Conservation (phyloP, 2,329 filamentous ascomycete species). For the Monilinia laxa region DNA sequence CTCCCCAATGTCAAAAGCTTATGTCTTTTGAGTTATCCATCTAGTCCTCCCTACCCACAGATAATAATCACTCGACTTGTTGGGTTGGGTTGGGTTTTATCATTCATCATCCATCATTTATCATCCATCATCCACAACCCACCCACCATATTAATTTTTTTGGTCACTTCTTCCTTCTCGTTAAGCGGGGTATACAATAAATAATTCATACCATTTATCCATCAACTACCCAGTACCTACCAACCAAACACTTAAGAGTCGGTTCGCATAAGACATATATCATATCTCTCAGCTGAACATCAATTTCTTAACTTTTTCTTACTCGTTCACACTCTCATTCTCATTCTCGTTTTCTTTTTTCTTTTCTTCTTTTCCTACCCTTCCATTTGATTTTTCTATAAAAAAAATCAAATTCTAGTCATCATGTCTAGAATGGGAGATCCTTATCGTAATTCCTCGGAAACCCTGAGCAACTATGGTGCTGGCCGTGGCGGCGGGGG, state of each 20-base stretch:
- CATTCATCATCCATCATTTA: no score
- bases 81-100: no score
- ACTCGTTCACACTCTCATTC: no score
- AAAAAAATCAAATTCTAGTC: not conserved
- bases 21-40: not conserved
- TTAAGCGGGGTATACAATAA: no score
- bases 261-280: conserved; percentile 10
- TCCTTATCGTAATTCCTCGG: conserved; percentile 39
- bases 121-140: no score
- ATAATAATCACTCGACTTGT: no score
- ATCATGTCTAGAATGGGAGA: conserved; percentile 35
- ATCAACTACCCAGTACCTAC: no score
- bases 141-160: no score
- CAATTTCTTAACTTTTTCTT: no score
- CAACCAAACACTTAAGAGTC: not conserved
- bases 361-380: not conserved
- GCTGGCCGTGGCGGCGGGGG: conserved; percentile 33
- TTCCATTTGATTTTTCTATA: not conserved
- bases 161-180: no score
- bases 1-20: not conserved
- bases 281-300: not conserved
- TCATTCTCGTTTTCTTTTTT: not conserved
- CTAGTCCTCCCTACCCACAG: no score
- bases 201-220: no score
- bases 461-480: conserved; percentile 41